A percentile compares a stretch with the other conserved stretches of the same genome.
phyloP scores from a whole-genome alignment of 1,139 yeast genomes.

The Pichia sorboxylosa region DNA sequence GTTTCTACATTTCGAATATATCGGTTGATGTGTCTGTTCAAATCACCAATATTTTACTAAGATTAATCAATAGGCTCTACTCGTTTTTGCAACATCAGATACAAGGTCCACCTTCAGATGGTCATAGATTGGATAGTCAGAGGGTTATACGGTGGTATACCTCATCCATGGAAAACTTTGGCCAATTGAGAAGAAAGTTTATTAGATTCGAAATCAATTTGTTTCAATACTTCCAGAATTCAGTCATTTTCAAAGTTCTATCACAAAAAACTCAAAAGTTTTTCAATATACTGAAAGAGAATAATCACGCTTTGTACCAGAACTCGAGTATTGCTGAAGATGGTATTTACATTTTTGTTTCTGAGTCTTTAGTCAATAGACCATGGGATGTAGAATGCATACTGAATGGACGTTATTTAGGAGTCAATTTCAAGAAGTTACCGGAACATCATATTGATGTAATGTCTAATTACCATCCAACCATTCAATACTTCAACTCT shows the following conservation, averaged over 20 bases:
- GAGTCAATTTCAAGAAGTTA: constrained; percentile 22
- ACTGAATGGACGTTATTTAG: constrained; percentile 22
- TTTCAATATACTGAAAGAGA: constrained; percentile 44
- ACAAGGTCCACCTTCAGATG: constrained; percentile 45
- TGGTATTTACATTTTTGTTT: constrained; percentile 67
- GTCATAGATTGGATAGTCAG: constrained; percentile 29
- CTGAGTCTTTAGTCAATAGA: constrained; percentile 37
- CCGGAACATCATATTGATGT: constrained; percentile 22
- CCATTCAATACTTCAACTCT: constrained; percentile 8
- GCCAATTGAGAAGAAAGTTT: constrained; percentile 74
- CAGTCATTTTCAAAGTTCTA: constrained; percentile 56
- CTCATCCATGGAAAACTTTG: constrained; percentile 74
- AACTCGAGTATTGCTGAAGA: constrained; percentile 46
- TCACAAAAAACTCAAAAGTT: constrained; percentile 43
- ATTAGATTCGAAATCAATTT: constrained; percentile 59
- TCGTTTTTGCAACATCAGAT: constrained; percentile 66
- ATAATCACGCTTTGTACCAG: constrained; percentile 70
- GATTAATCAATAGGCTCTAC: constrained; percentile 57
- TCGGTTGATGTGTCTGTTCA: constrained; percentile 76
- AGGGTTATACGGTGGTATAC: constrained; percentile 74
- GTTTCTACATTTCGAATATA: constrained; percentile 71
- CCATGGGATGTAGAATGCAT: constrained; percentile 28
- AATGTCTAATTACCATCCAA: constrained; percentile 10
- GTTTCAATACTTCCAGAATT: constrained; percentile 64
- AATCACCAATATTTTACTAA: constrained; percentile 52